Base-by-base conservation (phyloP, 2,329 filamentous ascomycete species). In the Colletotrichum navitas region DNA sequence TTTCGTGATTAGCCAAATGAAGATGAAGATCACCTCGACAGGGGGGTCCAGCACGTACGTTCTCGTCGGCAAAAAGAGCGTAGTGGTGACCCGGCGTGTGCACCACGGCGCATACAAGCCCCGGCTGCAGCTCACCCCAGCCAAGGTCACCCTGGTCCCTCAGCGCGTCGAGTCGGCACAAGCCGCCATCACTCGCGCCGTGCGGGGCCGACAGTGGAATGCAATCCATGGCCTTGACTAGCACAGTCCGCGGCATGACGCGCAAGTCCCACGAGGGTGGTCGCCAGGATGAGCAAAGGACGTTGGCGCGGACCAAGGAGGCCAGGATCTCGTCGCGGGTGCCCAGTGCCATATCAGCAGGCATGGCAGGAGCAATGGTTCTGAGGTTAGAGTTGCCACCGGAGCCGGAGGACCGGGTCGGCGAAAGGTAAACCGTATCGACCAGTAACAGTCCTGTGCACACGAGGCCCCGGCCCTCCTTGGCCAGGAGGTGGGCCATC, bases 11-110 rank as follows among this genome's bases (percentile, higher is more conserved):
- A 34, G n/a, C n/a, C n/a, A n/a, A n/a, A n/a, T n/a, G n/a, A n/a
- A n/a, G n/a, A n/a, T n/a, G n/a, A n/a, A n/a, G n/a, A n/a, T n/a
- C n/a, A n/a, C n/a, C n/a, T n/a, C n/a, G n/a, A n/a, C n/a, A n/a
- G n/a, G n/a, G n/a, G n/a, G n/a, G n/a, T n/a, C n/a, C n/a, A n/a
- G n/a, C n/a, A n/a, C n/a, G n/a, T n/a, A n/a, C n/a, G n/a, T n/a
- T 41, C 24, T 63, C 61, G 2, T 63, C 47, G 36, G 45, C 10
- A 32, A 63, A 63, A 5, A 63, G 45, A 16, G 32, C 61, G 36
- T 54, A 63, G 34, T 63, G 61, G 34, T 63, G n/a, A 3, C 61
- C 61, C 16, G 47, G 61, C 7, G 61, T 63, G 24, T 54, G 8
- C 14, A 54, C 39, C 14, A 41, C 61, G 26, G n/a, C 24, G n/a